Percentiles rank a stretch among this genome's conserved stretches.
These are phyloP conservation scores for Pseudisothecium myosuroides DNA, from an alignment of 225 moss, liverwort and hornwort species.

Conservation along the genomic window DNA sequence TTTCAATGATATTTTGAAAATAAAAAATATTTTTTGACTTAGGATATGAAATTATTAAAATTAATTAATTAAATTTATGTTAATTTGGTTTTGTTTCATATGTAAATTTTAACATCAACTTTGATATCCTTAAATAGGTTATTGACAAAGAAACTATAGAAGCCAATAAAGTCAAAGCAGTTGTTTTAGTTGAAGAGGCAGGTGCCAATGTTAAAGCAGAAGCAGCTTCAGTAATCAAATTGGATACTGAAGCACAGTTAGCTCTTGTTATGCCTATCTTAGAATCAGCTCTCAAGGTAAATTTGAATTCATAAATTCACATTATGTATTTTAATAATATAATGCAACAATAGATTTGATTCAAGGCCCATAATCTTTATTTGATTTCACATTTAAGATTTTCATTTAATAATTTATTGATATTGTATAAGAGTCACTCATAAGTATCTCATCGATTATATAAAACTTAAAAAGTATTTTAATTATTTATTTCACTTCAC, in stretches of 20 bases:
- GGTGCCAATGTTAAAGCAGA: conserved; percentile 78
- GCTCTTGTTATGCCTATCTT: conserved; percentile 86
- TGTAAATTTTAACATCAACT: too few relatives aligned
- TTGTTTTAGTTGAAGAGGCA: conserved; percentile 65
- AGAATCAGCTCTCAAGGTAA: conserved; percentile 63
- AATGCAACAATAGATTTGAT: not conserved
- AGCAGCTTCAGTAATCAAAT: conserved; percentile 53
- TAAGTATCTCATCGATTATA: too few relatives aligned
- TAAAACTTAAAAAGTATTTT: not conserved
- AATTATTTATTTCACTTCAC: not conserved
- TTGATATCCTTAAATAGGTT: conserved; percentile 12
- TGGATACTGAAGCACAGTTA: conserved; percentile 68
- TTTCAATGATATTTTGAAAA: too few relatives aligned
- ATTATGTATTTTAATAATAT: not conserved
- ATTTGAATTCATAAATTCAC: not conserved
- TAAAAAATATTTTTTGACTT: too few relatives aligned
- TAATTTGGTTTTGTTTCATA: not conserved
- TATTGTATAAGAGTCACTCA: too few relatives aligned
- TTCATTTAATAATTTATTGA: not conserved
- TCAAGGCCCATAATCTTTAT: not conserved
- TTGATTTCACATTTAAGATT: not conserved
- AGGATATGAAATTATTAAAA: too few relatives aligned
- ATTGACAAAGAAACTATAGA: conserved; percentile 67
- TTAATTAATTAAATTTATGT: fast-evolving
- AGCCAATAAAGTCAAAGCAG: conserved; percentile 75